Evolutionary conservation across 2,329 filamentous ascomycete species (phyloP), one percentile per base, ranked within the genome.

Genomic region (Colletotrichum viniferum): DNA sequence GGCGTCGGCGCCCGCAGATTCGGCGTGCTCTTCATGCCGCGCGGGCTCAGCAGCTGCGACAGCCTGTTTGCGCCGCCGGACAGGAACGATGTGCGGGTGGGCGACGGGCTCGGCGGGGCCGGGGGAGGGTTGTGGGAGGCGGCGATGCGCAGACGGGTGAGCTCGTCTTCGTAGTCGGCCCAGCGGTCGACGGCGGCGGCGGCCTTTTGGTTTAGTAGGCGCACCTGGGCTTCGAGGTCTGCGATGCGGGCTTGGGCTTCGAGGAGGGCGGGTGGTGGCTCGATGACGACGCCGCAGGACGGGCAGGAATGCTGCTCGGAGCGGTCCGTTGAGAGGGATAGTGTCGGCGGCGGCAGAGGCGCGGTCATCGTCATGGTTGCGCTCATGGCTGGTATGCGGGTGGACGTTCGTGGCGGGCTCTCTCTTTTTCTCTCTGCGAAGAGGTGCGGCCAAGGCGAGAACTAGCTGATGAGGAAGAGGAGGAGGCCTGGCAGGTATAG

Each of bases 161-260:
- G 89, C 82, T 96, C 93, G 83, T 95, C 94, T 85, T 96, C 94
- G 87, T 95, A 96, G 86, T 95, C 93, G 81, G 94, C 93, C 90
- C 90, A 92, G 81, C 89, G 90, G 83, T 92, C 90, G 77, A 91
- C 89, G 82, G 88, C 87, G 38, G 92, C 90, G 4, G 92, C 90
- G 71, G 93, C 93, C 84, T 94, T 95, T 78, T 94, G 88, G 82
- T 92, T 95, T 74, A 96, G 88, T 69, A 92, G 84, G 71, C 90
- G 89, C 69, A 96, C 91, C 81, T 96, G 94, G 43, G 90, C 88
- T 83, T 96, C 91, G 60, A 96, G 88, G 79, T 95, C 93, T 77
- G 88, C 85, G 80, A 95, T 93, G 80, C 91, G 88, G 76, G 88
- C 86, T 81, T 92, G 90, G 71, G 92, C 88, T 70, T 86, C 85